Evolutionary conservation across 805 yeast species (phyloP).

Genomic region (Millerago galiae): DNA sequence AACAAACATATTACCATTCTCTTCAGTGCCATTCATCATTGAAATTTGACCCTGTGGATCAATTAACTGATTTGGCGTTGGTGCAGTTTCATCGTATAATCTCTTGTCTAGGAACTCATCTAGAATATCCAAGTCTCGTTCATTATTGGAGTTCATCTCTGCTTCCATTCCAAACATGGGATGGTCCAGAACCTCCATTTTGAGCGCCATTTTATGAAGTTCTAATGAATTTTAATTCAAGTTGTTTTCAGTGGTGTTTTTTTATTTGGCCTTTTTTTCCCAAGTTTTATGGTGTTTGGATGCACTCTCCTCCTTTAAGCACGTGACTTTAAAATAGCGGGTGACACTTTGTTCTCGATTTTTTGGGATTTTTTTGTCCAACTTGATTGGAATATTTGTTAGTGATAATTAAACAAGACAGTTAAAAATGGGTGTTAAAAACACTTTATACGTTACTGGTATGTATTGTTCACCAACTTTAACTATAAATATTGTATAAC

Average conservation of each 20-base stretch:
- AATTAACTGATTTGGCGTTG: background rate
- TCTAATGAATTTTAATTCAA: background rate
- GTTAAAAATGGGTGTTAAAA: conserved; percentile 22
- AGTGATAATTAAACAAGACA: background rate
- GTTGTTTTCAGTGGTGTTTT: background rate
- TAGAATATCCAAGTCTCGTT: conserved; percentile 38
- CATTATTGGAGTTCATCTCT: background rate
- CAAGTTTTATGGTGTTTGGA: background rate
- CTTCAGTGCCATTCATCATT: background rate
- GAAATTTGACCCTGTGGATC: background rate
- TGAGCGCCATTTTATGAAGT: conserved; percentile 9
- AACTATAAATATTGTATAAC: background rate
- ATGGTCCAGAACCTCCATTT: conserved; percentile 17
- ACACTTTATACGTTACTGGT: conserved; percentile 49
- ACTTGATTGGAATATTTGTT: too few species aligned
- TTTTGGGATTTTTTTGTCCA: background rate
- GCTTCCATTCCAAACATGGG: conserved; percentile 7
- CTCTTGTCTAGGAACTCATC: conserved; percentile 36
- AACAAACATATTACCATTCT: background rate
- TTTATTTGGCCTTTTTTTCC: background rate
- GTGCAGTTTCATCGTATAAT: conserved; percentile 15
- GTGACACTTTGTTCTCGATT: background rate
- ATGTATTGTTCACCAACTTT: background rate
- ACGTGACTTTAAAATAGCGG: background rate
- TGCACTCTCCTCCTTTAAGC: background rate